Base-by-base conservation (phyloP, 2,329 filamentous ascomycete genomes). In the Thermoascus crustaceus region DNA sequence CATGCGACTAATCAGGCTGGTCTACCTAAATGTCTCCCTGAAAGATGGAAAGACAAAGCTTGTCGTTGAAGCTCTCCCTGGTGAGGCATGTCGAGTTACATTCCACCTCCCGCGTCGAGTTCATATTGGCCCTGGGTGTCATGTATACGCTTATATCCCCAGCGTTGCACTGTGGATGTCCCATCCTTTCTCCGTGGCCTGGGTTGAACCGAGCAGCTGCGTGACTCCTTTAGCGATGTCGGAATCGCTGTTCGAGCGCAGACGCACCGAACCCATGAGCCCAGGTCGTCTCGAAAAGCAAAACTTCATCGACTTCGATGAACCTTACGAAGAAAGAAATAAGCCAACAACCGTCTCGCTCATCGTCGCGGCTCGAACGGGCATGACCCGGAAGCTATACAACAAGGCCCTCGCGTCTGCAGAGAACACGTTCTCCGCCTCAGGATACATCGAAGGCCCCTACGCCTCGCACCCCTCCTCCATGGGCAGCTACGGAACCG, bases 91-190 rank as follows among this genome's bases (percentile, higher is more conserved):
- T 46, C 67, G 73, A 35, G 71, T 80, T 16, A 79, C 75, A 19
- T 75, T 77, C 55, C 66, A 75, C 43, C 61, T 79, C 30, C 69
- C 70, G 9, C 67, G 72, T 39, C 66, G 68, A 22, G 71, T 73
- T 54, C 59, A 58, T 10, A 68, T 75, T 45, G 55, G 60, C 21
- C 72, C 76, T 4, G 76, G 76, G 34, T 71, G 69, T 49, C 74
- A 79, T 50, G 73, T 76, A 7, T 77, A 75, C 54, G 68, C 71
- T 38, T 79, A 78, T 57, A 66, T 79, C 37, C 76, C 76, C 2
- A 55, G 50, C 32, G 47, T 68, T 30, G 58, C 65, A 4, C 48
- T 53, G 39, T 69, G 66, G 66, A 67, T 67, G 62, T 68, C 65
- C 0, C 66, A 69, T 43, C 66, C 66, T 2, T 69, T 69, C 44